phyloP scores from a whole-genome alignment of 2,329 filamentous ascomycete genomes.

The Penicillium olsonii region DNA sequence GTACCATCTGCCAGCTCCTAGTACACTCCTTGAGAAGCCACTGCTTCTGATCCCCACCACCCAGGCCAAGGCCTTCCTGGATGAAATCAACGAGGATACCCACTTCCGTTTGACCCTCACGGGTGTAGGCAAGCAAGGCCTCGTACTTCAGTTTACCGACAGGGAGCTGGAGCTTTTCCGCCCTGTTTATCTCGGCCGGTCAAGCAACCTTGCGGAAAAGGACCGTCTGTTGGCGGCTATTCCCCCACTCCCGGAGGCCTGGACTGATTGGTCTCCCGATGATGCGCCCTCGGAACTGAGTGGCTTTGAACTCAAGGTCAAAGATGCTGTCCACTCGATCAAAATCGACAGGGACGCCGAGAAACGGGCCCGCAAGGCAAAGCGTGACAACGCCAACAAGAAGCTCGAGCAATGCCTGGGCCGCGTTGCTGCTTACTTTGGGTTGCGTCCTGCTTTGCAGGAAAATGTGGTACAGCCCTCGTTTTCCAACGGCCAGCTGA shows the following conservation, averaged over 20 bases:
- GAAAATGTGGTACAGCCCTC: slow-evolving; percentile 1
- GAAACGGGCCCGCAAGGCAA: slow-evolving; percentile 51
- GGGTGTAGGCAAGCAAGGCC: slow-evolving; percentile 52
- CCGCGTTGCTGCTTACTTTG: slow-evolving; percentile 69
- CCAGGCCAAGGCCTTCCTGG: slow-evolving; percentile 67
- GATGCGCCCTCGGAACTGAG: background rate
- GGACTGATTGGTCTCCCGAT: background rate
- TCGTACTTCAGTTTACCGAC: slow-evolving; percentile 62
- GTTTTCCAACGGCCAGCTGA: background rate
- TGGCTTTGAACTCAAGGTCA: slow-evolving; percentile 50
- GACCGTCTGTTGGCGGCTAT: slow-evolving; percentile 37
- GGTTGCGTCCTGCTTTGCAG: slow-evolving; percentile 51
- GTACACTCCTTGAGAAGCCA: slow-evolving; percentile 50
- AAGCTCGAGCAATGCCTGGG: slow-evolving; percentile 58
- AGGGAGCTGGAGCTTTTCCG: slow-evolving; percentile 59
- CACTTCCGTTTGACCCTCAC: slow-evolving; percentile 61
- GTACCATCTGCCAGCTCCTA: slow-evolving; percentile 66
- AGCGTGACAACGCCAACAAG: slow-evolving; percentile 42
- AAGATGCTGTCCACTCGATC: slow-evolving; percentile 51
- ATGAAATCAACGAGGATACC: slow-evolving; percentile 61
- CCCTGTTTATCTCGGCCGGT: slow-evolving; percentile 68
- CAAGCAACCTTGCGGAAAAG: slow-evolving; percentile 47
- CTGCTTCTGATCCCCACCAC: slow-evolving; percentile 67
- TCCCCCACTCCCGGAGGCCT: slow-evolving; percentile 22
- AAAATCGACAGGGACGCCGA: slow-evolving; percentile 54